Conservation (phyloP, 2,329 filamentous ascomycete species). For the Ophiosphaerella herpotricha region DNA sequence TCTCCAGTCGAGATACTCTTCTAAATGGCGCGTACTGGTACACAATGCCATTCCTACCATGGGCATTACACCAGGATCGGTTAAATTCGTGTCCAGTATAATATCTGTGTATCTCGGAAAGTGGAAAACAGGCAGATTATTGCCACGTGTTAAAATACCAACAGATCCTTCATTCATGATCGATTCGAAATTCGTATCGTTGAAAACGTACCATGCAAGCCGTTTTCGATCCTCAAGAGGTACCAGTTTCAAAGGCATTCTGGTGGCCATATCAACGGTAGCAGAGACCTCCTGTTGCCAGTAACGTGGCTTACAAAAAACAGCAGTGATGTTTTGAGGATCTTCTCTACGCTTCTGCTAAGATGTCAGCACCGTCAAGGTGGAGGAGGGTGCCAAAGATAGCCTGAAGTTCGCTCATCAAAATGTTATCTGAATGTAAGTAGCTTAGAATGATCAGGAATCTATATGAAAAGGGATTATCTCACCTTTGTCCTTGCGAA, state of each 20-base stretch:
- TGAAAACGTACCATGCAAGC: slow-evolving; percentile 39
- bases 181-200: slow-evolving; percentile 46
- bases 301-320: slow-evolving; percentile 45
- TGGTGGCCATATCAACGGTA: slow-evolving; percentile 34
- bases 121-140: slow-evolving; percentile 9
- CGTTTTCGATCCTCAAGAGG: slow-evolving; percentile 26
- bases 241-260: slow-evolving; percentile 7
- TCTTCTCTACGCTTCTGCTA: slow-evolving; percentile 12
- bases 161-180: background rate
- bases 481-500: slow-evolving; percentile 9
- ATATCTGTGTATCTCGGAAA: slow-evolving; percentile 16
- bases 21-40: slow-evolving; percentile 22
- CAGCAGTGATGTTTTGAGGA: slow-evolving; percentile 18
- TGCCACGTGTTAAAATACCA: background rate
- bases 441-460: too few relatives aligned
- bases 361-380: too few relatives aligned
- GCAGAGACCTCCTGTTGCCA: slow-evolving; percentile 53
- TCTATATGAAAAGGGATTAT: too few relatives aligned
- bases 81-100: slow-evolving; percentile 13
- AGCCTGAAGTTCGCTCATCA: too few relatives aligned
- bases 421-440: too few relatives aligned
- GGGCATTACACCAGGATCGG: slow-evolving; percentile 8
- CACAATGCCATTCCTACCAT: slow-evolving; percentile 49
- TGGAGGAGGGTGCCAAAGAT: too few relatives aligned
- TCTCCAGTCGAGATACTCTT: slow-evolving; percentile 43